Evolutionary conservation across 768 basidiomycete genomes (phyloP).

Genomic region (Tephrocybe sp.): DNA sequence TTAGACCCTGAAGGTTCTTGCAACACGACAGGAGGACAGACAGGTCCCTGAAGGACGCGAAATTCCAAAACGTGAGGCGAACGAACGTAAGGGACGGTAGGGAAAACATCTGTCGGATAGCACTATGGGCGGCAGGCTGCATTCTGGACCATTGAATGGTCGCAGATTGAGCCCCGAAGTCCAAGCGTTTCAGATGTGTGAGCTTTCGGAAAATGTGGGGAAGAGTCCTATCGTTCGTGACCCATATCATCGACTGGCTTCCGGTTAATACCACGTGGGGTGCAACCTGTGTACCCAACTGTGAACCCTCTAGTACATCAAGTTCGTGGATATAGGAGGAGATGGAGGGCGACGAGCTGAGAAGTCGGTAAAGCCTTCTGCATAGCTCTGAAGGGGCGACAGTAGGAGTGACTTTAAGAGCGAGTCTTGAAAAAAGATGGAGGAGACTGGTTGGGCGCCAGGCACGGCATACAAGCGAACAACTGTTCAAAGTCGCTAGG

Average conservation of each 20-base stretch:
- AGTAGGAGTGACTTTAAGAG: slow-evolving; percentile 26
- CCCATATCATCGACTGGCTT: slow-evolving; percentile 35
- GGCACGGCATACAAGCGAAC: slow-evolving; percentile 36
- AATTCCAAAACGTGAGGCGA: slow-evolving; percentile 40
- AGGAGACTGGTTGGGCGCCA: slow-evolving; percentile 40
- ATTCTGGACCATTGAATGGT: slow-evolving; percentile 37
- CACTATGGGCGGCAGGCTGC: slow-evolving; percentile 32
- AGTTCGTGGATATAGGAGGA: slow-evolving; percentile 35
- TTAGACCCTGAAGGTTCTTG: slow-evolving; percentile 33
- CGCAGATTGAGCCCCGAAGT: slow-evolving; percentile 34
- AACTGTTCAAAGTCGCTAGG: slow-evolving; percentile 26
- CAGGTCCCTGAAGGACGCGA: slow-evolving; percentile 35
- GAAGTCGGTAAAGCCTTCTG: slow-evolving; percentile 32
- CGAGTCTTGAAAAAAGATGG: slow-evolving; percentile 41
- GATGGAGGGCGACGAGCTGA: slow-evolving; percentile 32
- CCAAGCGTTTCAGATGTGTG: slow-evolving; percentile 35
- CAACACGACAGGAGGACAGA: slow-evolving; percentile 32
- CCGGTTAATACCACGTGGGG: slow-evolving; percentile 22
- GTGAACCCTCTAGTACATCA: slow-evolving; percentile 39
- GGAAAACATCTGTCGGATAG: slow-evolving; percentile 34
- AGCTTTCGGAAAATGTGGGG: slow-evolving; percentile 35
- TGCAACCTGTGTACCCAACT: slow-evolving; percentile 23
- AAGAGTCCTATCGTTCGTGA: slow-evolving; percentile 37
- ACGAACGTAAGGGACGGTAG: slow-evolving; percentile 35
- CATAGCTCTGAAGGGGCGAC: slow-evolving; percentile 30